phyloP scores from a whole-genome alignment of 805 yeast species.

The Metschnikowia continentalis region DNA sequence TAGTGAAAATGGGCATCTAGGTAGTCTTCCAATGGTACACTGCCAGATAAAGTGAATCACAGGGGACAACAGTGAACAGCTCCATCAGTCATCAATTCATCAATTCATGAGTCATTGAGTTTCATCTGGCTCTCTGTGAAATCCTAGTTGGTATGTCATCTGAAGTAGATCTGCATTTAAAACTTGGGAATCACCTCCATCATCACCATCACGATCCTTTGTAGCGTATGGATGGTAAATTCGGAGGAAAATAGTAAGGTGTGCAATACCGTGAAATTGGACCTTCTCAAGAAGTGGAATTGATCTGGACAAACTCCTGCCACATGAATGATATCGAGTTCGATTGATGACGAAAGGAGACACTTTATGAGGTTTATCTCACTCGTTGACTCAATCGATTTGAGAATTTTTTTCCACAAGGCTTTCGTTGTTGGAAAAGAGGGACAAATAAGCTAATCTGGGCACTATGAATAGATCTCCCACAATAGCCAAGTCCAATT shows the following conservation, averaged over 20 bases:
- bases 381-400: conserved; percentile 20
- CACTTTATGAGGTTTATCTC: conserved; percentile 30
- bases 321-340: conserved; percentile 40
- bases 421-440: conserved; percentile 28
- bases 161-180: conserved; percentile 37
- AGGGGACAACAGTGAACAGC: too few relatives aligned
- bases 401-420: conserved; percentile 27
- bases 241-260: conserved; percentile 24
- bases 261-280: conserved; percentile 28
- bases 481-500: conserved; percentile 37
- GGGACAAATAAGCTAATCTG: conserved; percentile 39
- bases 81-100: too few relatives aligned
- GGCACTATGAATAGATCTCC: conserved; percentile 40
- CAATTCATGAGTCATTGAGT: not conserved
- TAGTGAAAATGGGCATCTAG: too few relatives aligned
- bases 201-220: conserved; percentile 40
- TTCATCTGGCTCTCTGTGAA: conserved; percentile 61
- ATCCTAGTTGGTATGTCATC: conserved; percentile 63
- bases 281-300: conserved; percentile 43
- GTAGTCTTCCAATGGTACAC: too few relatives aligned
- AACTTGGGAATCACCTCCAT: conserved; percentile 34
- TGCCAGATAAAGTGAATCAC: too few relatives aligned
- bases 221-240: conserved; percentile 35
- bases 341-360: conserved; percentile 44
- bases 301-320: conserved; percentile 55